phyloP scores from a whole-genome alignment of 306 rosid genomes.

The Hippophae tibetana region DNA sequence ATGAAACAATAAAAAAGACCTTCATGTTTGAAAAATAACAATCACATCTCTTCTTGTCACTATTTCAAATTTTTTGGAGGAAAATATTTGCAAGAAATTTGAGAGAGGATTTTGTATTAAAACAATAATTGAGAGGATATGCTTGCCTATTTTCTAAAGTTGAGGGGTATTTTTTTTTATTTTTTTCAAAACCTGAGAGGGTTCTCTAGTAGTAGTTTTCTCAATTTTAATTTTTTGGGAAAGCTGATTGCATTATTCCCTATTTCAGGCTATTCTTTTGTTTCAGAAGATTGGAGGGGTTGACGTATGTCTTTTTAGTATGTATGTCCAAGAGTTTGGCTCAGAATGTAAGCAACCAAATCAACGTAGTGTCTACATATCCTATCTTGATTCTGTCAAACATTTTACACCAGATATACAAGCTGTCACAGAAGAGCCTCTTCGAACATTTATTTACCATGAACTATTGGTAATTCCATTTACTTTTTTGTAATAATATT shows the following conservation, averaged over 20 bases:
- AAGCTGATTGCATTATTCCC: not conserved
- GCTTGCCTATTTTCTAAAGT: too few relatives aligned
- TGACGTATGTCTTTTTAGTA: constrained; percentile 51
- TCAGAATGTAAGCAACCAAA: constrained; percentile 53
- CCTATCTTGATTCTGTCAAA: constrained; percentile 64
- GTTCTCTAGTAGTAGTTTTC: too few relatives aligned
- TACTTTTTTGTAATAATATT: not conserved
- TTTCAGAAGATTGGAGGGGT: constrained; percentile 67
- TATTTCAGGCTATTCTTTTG: constrained; percentile 48
- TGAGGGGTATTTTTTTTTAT: not conserved
- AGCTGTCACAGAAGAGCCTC: constrained; percentile 40
- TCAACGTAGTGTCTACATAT: constrained; percentile 41
- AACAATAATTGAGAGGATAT: too few relatives aligned
- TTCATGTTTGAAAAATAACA: too few relatives aligned
- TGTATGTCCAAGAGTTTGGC: constrained; percentile 69
- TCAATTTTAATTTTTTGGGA: too few relatives aligned
- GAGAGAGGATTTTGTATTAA: too few relatives aligned
- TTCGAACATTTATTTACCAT: constrained; percentile 66
- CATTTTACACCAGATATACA: constrained; percentile 48
- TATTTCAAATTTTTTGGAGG: too few relatives aligned
- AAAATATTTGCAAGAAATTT: too few relatives aligned
- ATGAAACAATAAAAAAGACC: too few relatives aligned
- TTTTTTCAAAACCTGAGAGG: not conserved
- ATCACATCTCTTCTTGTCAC: too few relatives aligned
- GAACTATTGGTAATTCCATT: constrained; percentile 47